These are phyloP conservation scores for Collybia nuda DNA, from an alignment of 768 basidiomycete species.

Conservation along the genomic window DNA sequence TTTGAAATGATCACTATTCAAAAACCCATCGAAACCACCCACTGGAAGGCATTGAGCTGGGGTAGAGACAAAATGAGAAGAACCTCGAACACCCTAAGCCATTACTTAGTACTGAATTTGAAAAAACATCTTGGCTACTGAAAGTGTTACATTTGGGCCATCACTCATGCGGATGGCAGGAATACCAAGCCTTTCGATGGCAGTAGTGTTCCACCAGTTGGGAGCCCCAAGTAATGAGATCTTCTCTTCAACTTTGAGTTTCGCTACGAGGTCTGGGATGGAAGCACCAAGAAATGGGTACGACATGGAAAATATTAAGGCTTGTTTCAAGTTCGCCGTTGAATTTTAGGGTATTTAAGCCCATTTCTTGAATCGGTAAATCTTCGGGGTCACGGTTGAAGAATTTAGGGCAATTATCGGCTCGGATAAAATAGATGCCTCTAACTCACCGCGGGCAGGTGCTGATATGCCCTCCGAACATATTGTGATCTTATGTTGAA, in stretches of 20 bases:
- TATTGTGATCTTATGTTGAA: no score
- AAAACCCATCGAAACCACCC: conserved; percentile 11
- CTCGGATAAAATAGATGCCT: background rate
- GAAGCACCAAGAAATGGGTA: conserved; percentile 53
- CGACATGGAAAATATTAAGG: conserved; percentile 18
- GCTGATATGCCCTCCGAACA: conserved; percentile 6
- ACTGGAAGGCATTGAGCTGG: conserved; percentile 70
- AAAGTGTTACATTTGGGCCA: conserved; percentile 53
- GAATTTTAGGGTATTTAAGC: background rate
- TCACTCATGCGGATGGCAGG: conserved; percentile 72
- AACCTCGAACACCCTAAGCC: conserved; percentile 63
- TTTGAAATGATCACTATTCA: background rate
- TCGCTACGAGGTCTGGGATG: conserved; percentile 50
- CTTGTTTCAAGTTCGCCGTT: background rate
- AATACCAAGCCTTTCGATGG: conserved; percentile 57
- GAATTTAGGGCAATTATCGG: background rate
- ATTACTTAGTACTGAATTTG: background rate
- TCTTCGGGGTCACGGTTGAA: conserved; percentile 11
- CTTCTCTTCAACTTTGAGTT: conserved; percentile 62
- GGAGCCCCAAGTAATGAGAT: conserved; percentile 61
- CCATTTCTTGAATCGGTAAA: conserved; percentile 6
- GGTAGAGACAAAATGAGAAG: conserved; percentile 61
- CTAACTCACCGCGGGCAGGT: no score
- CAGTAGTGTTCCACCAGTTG: conserved; percentile 70
- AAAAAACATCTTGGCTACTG: background rate